A percentile compares a stretch with the other conserved stretches of the same genome.
These are phyloP conservation scores for Omphalotus olearius DNA, from an alignment of 1,284 basidiomycete genomes.

Conservation along the genomic window DNA sequence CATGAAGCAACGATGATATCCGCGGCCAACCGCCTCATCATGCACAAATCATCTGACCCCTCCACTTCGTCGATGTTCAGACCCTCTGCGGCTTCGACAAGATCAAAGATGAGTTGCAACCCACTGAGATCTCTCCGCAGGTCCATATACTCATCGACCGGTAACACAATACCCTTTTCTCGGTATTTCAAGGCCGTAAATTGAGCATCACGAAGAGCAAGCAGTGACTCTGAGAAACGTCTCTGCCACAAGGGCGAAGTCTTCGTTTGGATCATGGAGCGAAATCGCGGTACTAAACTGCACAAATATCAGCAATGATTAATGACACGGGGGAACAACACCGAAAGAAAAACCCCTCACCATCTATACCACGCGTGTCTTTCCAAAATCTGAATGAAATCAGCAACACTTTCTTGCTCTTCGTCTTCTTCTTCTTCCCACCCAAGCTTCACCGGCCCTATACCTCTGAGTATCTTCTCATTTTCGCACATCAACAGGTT, in stretches of 20 bases:
- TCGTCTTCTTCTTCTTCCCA: conserved; percentile 11
- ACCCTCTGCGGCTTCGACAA: conserved; percentile 51
- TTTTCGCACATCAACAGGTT: conserved; percentile 37
- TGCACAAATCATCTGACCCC: conserved; percentile 26
- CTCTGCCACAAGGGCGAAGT: conserved; percentile 19
- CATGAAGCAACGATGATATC: conserved; percentile 45
- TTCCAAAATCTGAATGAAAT: conserved; percentile 16
- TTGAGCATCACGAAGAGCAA: conserved; percentile 28
- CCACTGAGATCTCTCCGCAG: conserved; percentile 46
- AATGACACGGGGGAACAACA: no score
- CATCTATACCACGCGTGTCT: conserved; percentile 21
- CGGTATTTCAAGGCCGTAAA: conserved; percentile 18
- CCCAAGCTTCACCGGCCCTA: conserved; percentile 10
- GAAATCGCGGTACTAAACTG: conserved; percentile 20
- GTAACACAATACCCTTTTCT: conserved; percentile 24
- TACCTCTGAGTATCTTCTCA: conserved; percentile 20
- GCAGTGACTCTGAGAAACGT: conserved; percentile 31
- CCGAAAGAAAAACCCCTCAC: conserved; percentile 15
- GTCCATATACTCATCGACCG: conserved; percentile 42
- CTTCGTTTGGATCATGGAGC: conserved; percentile 1
- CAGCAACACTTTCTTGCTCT: not conserved
- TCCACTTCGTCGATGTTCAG: conserved; percentile 29
- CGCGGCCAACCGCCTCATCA: conserved; percentile 33
- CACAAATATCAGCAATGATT: not conserved
- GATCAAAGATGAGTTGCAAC: conserved; percentile 43